Base-by-base conservation (phyloP, 768 basidiomycete species). In the Gymnopilus junonius region DNA sequence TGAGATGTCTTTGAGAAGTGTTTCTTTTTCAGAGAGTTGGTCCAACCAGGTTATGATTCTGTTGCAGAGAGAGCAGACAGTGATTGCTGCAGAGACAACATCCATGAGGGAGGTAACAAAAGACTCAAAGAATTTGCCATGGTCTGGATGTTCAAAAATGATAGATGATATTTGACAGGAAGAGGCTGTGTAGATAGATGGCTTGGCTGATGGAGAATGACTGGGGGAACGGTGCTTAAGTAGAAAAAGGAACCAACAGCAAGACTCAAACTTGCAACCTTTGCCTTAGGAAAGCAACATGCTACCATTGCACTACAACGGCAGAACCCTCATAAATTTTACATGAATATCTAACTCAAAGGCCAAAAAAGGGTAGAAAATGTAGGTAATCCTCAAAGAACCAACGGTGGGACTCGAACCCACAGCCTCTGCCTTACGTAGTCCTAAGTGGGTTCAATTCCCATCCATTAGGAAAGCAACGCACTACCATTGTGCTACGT, bases 211-310 rank as follows among this genome's bases (percentile, higher is more conserved):
- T n/a, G n/a, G n/a, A n/a, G n/a, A n/a, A n/a, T n/a, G n/a, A n/a
- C n/a, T n/a, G n/a, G n/a, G n/a, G n/a, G n/a, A n/a, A n/a, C n/a
- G n/a, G n/a, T n/a, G 37, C 37, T 7, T 14, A 12, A 6, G 8
- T 5, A 4, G 8, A 15, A 42, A 42, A 59, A 59, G 37, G 23
- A 59, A 59, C 58, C 58, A 34, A 32, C 58, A 60, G 65, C 60
- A 67, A 61, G 69, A 63, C 56, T 70, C 69, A 67, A 70, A 70
- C 69, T 46, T 67, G 60, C 69, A 70, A 54, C 69, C 67, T 70
- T 61, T 67, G 69, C 69, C 69, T 70, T 70, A 70, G 69, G 71
- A 72, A 70, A 69, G 69, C 71, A 72, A 70, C 69, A 69, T 67
- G 68, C 69, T 70, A 72, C 71, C 67, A 70, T 70, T 70, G 69